Conservation (phyloP, 2,329 filamentous ascomycete genomes). For the Akanthomyces dipterigenus region DNA sequence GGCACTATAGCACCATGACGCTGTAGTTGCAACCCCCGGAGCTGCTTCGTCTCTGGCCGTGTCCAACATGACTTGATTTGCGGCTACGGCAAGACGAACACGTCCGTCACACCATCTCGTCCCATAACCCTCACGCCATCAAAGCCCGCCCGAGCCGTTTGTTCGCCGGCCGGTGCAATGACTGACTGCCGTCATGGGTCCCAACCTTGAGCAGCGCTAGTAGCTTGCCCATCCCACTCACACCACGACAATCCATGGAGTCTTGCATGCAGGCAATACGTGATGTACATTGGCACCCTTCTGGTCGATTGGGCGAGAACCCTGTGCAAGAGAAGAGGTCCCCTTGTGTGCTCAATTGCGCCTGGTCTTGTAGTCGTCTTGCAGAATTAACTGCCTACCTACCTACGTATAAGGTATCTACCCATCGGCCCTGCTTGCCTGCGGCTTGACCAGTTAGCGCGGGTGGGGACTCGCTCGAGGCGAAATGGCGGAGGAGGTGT, state of each 20-base stretch:
- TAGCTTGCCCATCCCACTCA: conserved; percentile 5
- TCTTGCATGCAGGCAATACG: conserved; percentile 1
- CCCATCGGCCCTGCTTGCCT: not conserved
- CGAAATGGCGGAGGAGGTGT: conserved; percentile 8
- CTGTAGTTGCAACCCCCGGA: not conserved
- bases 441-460: conserved; percentile 3
- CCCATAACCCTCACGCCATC: not conserved
- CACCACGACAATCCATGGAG: conserved; percentile 6
- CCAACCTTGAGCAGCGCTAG: conserved; percentile 1
- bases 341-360: no score
- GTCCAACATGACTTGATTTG: not conserved
- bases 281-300: not conserved
- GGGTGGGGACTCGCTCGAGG: conserved; percentile 8
- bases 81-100: not conserved
- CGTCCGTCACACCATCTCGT: not conserved
- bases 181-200: conserved; percentile 8
- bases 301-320: not conserved
- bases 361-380: not conserved
- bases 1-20: not conserved
- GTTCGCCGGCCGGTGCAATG: not conserved
- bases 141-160: not conserved
- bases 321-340: not conserved
- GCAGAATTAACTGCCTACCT: not conserved
- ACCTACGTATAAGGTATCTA: no score
- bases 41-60: not conserved